Conservation (phyloP, 805 yeast genomes). For the Metschnikowia cerradonensis region DNA sequence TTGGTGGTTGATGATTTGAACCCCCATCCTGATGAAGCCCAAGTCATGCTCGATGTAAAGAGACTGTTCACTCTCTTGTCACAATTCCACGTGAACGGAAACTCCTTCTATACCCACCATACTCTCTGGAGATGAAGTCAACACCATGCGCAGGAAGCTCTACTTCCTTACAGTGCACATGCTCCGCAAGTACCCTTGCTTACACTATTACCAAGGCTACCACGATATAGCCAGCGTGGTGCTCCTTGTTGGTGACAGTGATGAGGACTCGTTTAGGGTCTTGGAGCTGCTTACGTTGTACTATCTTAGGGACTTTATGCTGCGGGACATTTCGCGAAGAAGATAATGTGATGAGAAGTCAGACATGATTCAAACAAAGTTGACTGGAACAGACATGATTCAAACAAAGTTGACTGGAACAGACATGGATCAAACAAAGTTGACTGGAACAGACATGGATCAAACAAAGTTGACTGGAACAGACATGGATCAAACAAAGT, state of each 20-base stretch:
- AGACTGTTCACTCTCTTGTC: conserved; percentile 54
- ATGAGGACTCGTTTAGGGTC: conserved; percentile 37
- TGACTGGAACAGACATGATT: too few relatives aligned
- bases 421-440: too few relatives aligned
- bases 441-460: too few relatives aligned
- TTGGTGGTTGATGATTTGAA: conserved; percentile 25
- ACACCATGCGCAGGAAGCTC: conserved; percentile 39
- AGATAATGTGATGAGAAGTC: too few relatives aligned
- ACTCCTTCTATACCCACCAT: conserved; percentile 31
- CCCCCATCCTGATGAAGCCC: conserved; percentile 70
- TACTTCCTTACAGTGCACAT: conserved; percentile 46
- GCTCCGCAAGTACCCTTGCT: conserved; percentile 54
- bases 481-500: too few relatives aligned
- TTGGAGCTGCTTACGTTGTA: conserved; percentile 54
- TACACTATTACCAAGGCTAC: conserved; percentile 87
- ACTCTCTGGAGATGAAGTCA: conserved; percentile 28
- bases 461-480: too few relatives aligned
- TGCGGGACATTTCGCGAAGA: conserved; percentile 59
- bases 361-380: too few relatives aligned
- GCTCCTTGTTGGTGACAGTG: conserved; percentile 45
- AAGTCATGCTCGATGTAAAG: conserved; percentile 72
- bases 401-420: too few relatives aligned
- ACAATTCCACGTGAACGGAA: conserved; percentile 20
- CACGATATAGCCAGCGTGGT: conserved; percentile 80
- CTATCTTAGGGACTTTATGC: conserved; percentile 82